These are phyloP conservation scores for Monilinia polystroma DNA, from an alignment of 2,329 filamentous ascomycete species.

Conservation along the genomic window DNA sequence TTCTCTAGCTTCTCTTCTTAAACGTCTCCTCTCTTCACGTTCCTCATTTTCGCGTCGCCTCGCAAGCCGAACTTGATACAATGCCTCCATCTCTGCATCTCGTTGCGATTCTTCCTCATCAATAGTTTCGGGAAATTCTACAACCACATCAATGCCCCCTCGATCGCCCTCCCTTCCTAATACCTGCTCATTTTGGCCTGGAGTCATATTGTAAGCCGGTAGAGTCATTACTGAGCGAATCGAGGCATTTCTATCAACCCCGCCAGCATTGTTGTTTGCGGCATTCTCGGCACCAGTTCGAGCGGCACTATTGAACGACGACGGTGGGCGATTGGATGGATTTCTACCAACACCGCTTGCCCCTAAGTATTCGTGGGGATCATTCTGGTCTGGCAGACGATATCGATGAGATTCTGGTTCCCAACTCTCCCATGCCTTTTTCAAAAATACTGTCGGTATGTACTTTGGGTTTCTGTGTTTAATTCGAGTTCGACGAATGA, in stretches of 20 bases:
- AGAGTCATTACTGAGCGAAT: conserved; percentile 93
- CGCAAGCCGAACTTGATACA: conserved; percentile 84
- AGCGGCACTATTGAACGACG: conserved; percentile 25
- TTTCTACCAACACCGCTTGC: conserved; percentile 26
- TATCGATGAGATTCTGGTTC: conserved; percentile 36
- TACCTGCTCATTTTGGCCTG: conserved; percentile 75
- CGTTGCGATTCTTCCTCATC: conserved; percentile 76
- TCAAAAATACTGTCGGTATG: conserved; percentile 51
- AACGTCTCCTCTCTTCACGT: conserved; percentile 70
- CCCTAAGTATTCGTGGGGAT: conserved; percentile 44
- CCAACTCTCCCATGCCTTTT: conserved; percentile 53
- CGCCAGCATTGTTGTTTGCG: conserved; percentile 28
- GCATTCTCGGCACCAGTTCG: conserved; percentile 17
- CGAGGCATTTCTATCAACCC: conserved; percentile 78
- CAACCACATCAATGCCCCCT: conserved; percentile 83
- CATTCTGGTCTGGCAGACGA: conserved; percentile 38
- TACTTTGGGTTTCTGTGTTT: conserved; percentile 50
- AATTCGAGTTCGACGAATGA: conserved; percentile 44
- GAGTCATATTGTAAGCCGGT: conserved; percentile 74
- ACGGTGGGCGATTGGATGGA: conserved; percentile 23
- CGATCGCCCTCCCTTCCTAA: conserved; percentile 88
- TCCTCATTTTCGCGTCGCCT: conserved; percentile 74
- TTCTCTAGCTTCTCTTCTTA: conserved; percentile 68
- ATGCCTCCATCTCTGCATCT: conserved; percentile 86
- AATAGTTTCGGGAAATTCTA: conserved; percentile 77